Evolutionary conservation across 108 stramenopile genomes (phyloP), one percentile per base, ranked within the genome.

Genomic region (Nannochloropsis salina): DNA sequence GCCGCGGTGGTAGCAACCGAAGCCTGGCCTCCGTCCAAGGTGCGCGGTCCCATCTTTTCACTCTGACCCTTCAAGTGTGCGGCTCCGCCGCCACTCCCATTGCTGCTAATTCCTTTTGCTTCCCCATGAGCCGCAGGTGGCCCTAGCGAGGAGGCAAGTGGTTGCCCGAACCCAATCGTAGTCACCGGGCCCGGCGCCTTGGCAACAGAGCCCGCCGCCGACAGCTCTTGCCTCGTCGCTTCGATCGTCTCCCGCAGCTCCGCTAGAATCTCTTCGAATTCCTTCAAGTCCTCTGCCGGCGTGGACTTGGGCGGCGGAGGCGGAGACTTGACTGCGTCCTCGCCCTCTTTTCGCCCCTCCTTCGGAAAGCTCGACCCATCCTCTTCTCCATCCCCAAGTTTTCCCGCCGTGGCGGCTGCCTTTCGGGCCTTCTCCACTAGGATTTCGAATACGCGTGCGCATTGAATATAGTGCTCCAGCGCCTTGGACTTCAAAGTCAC

Each of bases 201-300:
- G 20, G 61, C 61, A 15, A 4, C n/a, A 4, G 4, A 15, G 5
- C 61, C 61, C n/a, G 61, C 61, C 61, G 61, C 61, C 61, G n/a
- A 8, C n/a, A 74, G 4, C 61, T 74, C 61, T n/a, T 74, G 61
- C 61, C n/a, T 74, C 2, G 61, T 74, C 61, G 61, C 61, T 74
- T 74, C 61, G 61, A 74, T 74, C 61, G 61, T 74, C 61, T 74
- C 61, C n/a, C n/a, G 15, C 6, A 74, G 61, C 61, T 74, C 61
- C 15, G 15, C 61, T n/a, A 74, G n/a, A n/a, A 74, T 74, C 61
- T 74, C 61, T 74, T 15, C n/a, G 61, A 74, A 74, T n/a, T 74
- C 61, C n/a, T 74, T 74, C 61, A 74, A 74, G 61, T 74, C n/a
- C 8, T 74, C 61, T n/a, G 61, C 61, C n/a, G 61, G 61, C 20